phyloP scores from a whole-genome alignment of 1,284 basidiomycete genomes.

The Ustilago hordei region DNA sequence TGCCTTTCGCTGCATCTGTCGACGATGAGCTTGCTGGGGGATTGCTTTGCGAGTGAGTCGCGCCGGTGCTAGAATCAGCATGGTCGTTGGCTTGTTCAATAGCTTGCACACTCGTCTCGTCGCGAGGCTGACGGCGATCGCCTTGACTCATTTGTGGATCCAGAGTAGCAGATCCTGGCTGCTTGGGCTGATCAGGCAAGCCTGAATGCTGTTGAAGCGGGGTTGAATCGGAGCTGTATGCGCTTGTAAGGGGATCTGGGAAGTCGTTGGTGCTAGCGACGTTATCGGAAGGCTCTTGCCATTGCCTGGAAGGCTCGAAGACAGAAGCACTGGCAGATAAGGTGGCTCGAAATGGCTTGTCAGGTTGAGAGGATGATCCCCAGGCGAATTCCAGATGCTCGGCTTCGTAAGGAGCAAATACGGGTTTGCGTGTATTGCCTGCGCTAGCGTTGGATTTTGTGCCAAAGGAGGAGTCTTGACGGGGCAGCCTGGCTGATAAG shows the following conservation, averaged over 20 bases:
- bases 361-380: conserved; percentile 22
- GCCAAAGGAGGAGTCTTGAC: conserved; percentile 40
- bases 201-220: neutral
- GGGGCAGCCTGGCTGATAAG: conserved; percentile 28
- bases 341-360: conserved; percentile 9
- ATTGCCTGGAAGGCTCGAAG: conserved; percentile 22
- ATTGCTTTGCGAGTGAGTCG: neutral
- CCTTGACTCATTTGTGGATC: neutral
- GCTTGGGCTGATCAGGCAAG: neutral
- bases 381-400: conserved; percentile 32
- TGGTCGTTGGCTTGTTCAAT: neutral
- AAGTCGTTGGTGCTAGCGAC: conserved; percentile 17
- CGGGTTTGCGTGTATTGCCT: conserved; percentile 18
- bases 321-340: conserved; percentile 35
- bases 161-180: neutral
- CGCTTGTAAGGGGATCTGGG: conserved; percentile 29
- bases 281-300: conserved; percentile 10
- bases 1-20: neutral
- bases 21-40: neutral
- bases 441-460: conserved; percentile 14
- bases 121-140: conserved; percentile 1
- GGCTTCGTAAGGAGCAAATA: conserved; percentile 34
- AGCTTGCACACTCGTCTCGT: neutral
- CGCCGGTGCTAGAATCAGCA: neutral
- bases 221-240: conserved; percentile 19